Conservation (phyloP, 495 filamentous ascomycete genomes). For the Penicillium ucsense region DNA sequence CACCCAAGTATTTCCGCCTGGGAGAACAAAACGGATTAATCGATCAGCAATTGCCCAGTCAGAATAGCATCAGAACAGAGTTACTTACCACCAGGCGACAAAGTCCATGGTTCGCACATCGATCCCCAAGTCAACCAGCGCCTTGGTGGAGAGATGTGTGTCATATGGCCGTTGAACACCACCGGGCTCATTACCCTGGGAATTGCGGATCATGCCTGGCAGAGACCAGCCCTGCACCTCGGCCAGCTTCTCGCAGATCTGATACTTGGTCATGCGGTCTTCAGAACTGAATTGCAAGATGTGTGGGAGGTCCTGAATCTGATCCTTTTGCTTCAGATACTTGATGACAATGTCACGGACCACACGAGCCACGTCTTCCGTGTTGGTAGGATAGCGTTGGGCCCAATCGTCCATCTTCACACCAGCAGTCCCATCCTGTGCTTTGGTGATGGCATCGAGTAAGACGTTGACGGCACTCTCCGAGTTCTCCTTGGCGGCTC, state of each 20-base stretch:
- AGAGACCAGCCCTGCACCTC: constrained; percentile 71
- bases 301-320: constrained; percentile 45
- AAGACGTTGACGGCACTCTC: constrained; percentile 83
- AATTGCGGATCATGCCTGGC: constrained; percentile 59
- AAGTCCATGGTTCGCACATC: constrained; percentile 70
- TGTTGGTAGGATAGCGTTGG: constrained; percentile 75
- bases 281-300: constrained; percentile 85
- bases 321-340: constrained; percentile 44
- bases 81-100: constrained; percentile 69
- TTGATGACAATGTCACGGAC: constrained; percentile 58
- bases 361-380: constrained; percentile 80
- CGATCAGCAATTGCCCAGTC: not conserved
- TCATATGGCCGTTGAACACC: constrained; percentile 78
- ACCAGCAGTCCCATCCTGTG: constrained; percentile 45
- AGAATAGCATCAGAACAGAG: too few species aligned
- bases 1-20: constrained; percentile 33
- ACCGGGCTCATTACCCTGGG: constrained; percentile 67
- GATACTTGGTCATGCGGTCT: constrained; percentile 81
- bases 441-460: constrained; percentile 61
- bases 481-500: constrained; percentile 42
- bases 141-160: constrained; percentile 74
- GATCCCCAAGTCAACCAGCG: constrained; percentile 65
- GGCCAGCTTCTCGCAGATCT: constrained; percentile 73
- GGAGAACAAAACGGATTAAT: not conserved
- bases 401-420: constrained; percentile 88